phyloP scores from a whole-genome alignment of 2,329 filamentous ascomycete genomes.

The Teratosphaeriaceae sp. region DNA sequence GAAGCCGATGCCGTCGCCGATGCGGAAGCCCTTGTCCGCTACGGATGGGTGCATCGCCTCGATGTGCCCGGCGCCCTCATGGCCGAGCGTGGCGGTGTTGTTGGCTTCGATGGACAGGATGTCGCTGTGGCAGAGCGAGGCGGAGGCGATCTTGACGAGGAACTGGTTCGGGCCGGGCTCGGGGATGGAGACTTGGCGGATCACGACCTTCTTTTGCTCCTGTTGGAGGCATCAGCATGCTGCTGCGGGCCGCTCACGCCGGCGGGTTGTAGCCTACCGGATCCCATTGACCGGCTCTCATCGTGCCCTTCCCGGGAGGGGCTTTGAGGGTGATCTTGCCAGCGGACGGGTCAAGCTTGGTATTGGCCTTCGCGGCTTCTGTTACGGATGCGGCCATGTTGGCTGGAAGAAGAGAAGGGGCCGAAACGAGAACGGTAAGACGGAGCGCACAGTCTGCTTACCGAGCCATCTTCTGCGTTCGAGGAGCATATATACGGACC shows the following conservation, averaged over 20 bases:
- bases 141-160: conserved; percentile 12
- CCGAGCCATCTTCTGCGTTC: neutral
- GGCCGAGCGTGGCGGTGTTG: conserved; percentile 10
- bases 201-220: conserved; percentile 10
- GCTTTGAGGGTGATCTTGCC: conserved; percentile 2
- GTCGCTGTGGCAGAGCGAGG: conserved; percentile 13
- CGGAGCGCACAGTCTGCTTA: neutral
- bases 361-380: conserved; percentile 5
- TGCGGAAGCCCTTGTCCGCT: conserved; percentile 9
- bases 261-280: conserved; percentile 1
- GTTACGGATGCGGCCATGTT: conserved; percentile 4
- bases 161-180: conserved; percentile 13
- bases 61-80: conserved; percentile 15
- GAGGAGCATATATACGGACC: neutral
- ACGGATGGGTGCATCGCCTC: conserved; percentile 13
- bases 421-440: neutral
- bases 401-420: neutral
- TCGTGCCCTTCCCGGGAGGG: conserved; percentile 4
- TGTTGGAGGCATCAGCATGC: neutral
- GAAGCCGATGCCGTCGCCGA: conserved; percentile 14
- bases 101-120: conserved; percentile 12
- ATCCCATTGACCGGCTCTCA: conserved; percentile 11
- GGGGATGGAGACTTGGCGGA: conserved; percentile 11
- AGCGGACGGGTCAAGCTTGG: conserved; percentile 1
- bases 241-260: neutral